These are phyloP conservation scores for Salix suchowensis DNA, from an alignment of 345 rosid species.

Conservation along the genomic window DNA sequence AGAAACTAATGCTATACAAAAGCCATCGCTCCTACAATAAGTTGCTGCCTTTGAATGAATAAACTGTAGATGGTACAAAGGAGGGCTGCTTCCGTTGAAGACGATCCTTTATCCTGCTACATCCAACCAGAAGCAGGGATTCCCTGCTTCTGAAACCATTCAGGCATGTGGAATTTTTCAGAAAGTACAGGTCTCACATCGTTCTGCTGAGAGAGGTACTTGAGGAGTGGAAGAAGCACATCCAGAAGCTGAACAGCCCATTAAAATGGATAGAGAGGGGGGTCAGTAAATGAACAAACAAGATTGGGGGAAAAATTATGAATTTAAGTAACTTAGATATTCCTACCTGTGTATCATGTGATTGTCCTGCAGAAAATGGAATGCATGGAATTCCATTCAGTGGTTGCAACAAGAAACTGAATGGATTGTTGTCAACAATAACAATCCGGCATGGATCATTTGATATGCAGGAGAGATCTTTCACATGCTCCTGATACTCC, in stretches of 20 bases:
- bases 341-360: constrained; percentile 71
- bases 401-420: constrained; percentile 96
- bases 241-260: constrained; percentile 66
- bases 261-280: not conserved
- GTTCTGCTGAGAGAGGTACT: constrained; percentile 70
- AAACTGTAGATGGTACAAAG: constrained; percentile 14
- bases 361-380: constrained; percentile 83
- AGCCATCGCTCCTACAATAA: constrained; percentile 7
- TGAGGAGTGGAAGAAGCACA: constrained; percentile 86
- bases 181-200: constrained; percentile 74
- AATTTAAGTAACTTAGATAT: not conserved
- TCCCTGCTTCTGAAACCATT: constrained; percentile 95
- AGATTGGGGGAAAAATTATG: not conserved
- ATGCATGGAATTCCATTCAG: constrained; percentile 92
- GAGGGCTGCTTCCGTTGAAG: constrained; percentile 1
- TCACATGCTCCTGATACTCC: constrained; percentile 83
- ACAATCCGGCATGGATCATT: constrained; percentile 75
- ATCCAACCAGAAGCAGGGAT: constrained; percentile 65
- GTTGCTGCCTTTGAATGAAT: constrained; percentile 18
- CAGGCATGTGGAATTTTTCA: constrained; percentile 83
- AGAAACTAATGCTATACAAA: constrained; percentile 24
- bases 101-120: constrained; percentile 4
- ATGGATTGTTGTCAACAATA: constrained; percentile 96
- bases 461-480: constrained; percentile 80
- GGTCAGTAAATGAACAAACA: constrained; percentile 9